These are phyloP conservation scores for Aspergillus caelatus DNA, from an alignment of 2,329 filamentous ascomycete species.

Conservation along the genomic window DNA sequence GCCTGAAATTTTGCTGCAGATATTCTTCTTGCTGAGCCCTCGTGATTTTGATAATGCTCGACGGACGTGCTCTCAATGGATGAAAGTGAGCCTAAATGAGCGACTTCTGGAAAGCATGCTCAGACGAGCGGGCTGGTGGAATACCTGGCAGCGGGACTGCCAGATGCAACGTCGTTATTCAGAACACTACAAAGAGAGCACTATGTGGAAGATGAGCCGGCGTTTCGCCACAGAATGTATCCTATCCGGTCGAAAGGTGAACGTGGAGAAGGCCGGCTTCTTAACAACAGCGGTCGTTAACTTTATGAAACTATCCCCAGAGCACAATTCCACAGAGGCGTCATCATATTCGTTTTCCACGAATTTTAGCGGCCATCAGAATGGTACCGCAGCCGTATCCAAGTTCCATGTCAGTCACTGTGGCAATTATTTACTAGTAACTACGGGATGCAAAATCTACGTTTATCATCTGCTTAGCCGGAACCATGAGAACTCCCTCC, in stretches of 20 bases:
- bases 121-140: conserved; percentile 59
- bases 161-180: conserved; percentile 27
- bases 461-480: conserved; percentile 53
- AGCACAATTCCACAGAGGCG: conserved; percentile 16
- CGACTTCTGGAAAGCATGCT: conserved; percentile 57
- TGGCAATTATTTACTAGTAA: conserved; percentile 60
- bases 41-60: conserved; percentile 63
- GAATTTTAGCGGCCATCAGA: conserved; percentile 21
- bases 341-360: conserved; percentile 23
- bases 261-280: conserved; percentile 37
- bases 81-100: conserved; percentile 58
- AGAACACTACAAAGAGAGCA: conserved; percentile 42
- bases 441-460: conserved; percentile 57
- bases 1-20: conserved; percentile 53
- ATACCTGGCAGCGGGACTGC: conserved; percentile 38
- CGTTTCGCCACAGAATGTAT: conserved; percentile 54
- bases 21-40: conserved; percentile 50
- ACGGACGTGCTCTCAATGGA: conserved; percentile 63
- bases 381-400: conserved; percentile 25
- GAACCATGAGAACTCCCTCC: conserved; percentile 14
- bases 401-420: conserved; percentile 61
- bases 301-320: conserved; percentile 29
- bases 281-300: conserved; percentile 40
- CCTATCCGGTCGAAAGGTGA: conserved; percentile 40
- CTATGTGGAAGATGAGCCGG: conserved; percentile 47